Conservation (phyloP, 257 asterid genomes). For the Oldenlandia corymbosa region DNA sequence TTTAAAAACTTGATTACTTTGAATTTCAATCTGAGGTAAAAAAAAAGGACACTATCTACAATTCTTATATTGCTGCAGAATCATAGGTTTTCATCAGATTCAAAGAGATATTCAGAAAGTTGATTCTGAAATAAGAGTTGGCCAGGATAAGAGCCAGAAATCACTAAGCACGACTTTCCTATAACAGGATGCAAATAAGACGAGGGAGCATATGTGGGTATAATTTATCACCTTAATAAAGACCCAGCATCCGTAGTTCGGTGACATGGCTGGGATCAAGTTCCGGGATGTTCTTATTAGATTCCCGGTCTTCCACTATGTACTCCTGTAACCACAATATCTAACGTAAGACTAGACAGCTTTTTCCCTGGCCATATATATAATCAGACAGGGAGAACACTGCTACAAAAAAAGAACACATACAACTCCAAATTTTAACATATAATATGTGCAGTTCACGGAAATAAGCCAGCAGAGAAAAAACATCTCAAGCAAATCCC, state of each 20-base stretch:
- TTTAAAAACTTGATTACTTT: too few species aligned
- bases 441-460: neutral
- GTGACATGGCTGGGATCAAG: conserved; percentile 81
- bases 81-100: too few species aligned
- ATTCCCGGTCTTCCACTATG: conserved; percentile 86
- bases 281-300: conserved; percentile 51
- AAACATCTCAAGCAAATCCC: neutral
- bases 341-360: neutral
- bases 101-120: too few species aligned
- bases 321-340: conserved; percentile 54
- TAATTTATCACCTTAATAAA: conserved; percentile 41
- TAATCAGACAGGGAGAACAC: neutral
- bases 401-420: neutral
- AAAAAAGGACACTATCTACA: too few species aligned
- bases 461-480: neutral
- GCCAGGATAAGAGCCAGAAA: too few species aligned
- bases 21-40: too few species aligned
- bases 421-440: neutral
- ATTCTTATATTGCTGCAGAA: too few species aligned
- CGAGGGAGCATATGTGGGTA: neutral
- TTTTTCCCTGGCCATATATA: neutral
- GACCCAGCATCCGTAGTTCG: conserved; percentile 89
- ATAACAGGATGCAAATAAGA: too few species aligned
- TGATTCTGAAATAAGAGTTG: too few species aligned
- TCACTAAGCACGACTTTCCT: too few species aligned